Base-by-base conservation (phyloP, 2,329 filamentous ascomycete genomes). In the Paraphoma sp. region DNA sequence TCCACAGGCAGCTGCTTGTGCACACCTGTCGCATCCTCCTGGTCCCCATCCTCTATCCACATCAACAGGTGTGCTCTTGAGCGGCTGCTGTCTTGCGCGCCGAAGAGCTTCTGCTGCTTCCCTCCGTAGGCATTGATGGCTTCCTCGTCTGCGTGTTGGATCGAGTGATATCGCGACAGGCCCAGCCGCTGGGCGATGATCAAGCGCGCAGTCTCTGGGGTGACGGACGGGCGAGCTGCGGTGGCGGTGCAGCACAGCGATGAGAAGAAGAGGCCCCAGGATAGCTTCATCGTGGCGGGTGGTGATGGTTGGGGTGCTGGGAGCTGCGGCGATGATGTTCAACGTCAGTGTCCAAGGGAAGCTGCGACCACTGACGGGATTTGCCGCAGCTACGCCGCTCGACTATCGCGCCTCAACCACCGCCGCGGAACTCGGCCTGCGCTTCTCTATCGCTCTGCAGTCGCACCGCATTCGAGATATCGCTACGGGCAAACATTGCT, bases 161-260 rank as follows among this genome's bases (percentile, higher is more conserved):
- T 68, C 23, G 73, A 68, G 62, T 84, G 81, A 70, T 78, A 84
- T 51, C 78, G 76, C 51, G 82, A 80, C 33, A 84, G 72, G 16
- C 81, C 82, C 28, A 83, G 76, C 64, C 81, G 73, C 69, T 83
- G 80, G 48, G 82, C 82, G 56, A 84, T 67, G 47, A 84, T 78
- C 54, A 84, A 69, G 68, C 82, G 76, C 62, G 82, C 81, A 40
- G 79, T 78, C 52, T 79, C 75, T 14, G 81, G 77, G 64, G 54
- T 67, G 57, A 77, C 61, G 29, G 67, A 63, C 38, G 72, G 51
- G 69, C 79, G 33, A 67, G 61, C 29, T 70, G 74, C 66, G 18
- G 66, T 62, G 36, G 71, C 70, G 16, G 72, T 60, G 64, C 72
- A 76, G 67, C 69, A 76, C 45, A 81, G 70, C 57, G 76, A 79